Percentiles rank a stretch among this genome's conserved stretches.
Conservation (phyloP, 1,284 basidiomycete genomes). For the Pseudomicrostroma phylloplanum region DNA sequence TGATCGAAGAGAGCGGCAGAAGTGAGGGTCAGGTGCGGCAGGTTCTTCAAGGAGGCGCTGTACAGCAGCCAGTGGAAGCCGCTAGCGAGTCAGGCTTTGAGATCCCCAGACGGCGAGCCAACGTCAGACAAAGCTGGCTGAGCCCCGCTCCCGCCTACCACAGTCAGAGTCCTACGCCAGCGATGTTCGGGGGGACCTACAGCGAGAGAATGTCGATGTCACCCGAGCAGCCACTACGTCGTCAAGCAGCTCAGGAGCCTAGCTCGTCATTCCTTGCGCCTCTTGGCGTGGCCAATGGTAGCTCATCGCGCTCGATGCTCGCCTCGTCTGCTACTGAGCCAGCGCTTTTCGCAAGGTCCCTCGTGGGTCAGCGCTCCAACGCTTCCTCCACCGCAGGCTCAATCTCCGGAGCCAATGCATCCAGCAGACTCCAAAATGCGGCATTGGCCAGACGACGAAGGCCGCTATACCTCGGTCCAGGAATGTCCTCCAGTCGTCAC, state of each 20-base stretch:
- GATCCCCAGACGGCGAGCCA: neutral
- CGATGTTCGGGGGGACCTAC: too few species aligned
- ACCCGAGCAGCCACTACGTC: too few species aligned
- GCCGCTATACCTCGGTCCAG: conserved; percentile 13
- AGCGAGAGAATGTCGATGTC: too few species aligned
- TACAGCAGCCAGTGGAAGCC: neutral
- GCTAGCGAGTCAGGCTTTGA: neutral
- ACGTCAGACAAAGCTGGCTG: conserved; percentile 1
- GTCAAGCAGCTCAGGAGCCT: too few species aligned
- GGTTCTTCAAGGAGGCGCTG: neutral
- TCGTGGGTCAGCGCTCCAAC: neutral
- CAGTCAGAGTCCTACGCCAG: too few species aligned
- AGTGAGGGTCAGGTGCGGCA: neutral
- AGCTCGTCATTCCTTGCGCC: too few species aligned
- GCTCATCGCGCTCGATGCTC: neutral
- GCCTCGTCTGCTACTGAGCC: neutral
- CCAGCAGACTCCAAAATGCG: neutral
- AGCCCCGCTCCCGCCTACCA: neutral
- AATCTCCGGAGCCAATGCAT: too few species aligned
- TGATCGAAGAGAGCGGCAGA: conserved; percentile 29
- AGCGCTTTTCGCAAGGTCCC: neutral
- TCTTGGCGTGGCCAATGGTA: too few species aligned
- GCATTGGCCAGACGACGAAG: conserved; percentile 1
- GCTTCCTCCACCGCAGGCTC: too few species aligned
- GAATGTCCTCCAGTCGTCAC: conserved; percentile 1